These are phyloP conservation scores for Fagopyrum homotropicum DNA, from an alignment of 148 eudicot genomes.

Conservation along the genomic window DNA sequence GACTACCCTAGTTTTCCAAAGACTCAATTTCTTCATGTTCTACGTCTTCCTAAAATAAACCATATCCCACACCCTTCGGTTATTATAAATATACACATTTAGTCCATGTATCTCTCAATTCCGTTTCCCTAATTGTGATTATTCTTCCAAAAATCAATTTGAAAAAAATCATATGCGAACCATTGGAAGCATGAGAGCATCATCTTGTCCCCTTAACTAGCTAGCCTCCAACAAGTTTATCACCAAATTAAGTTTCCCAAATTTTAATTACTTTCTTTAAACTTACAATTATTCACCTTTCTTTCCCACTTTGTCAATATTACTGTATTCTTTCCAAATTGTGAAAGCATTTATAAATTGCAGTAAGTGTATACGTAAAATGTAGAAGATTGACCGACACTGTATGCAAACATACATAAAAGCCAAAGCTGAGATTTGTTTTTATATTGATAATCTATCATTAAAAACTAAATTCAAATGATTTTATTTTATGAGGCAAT, in stretches of 20 bases:
- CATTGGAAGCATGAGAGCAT: slow-evolving; percentile 8
- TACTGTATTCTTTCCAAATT: too few relatives aligned
- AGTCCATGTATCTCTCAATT: background rate
- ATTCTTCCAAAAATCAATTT: background rate
- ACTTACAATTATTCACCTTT: background rate
- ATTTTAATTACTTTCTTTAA: background rate
- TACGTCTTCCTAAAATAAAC: background rate
- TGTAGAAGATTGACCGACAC: background rate
- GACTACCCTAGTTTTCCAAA: background rate
- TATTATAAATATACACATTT: background rate
- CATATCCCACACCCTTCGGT: background rate
- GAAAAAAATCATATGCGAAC: background rate
- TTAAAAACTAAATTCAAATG: too few relatives aligned
- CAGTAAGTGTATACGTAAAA: too few relatives aligned
- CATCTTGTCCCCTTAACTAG: background rate
- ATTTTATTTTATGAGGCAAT: too few relatives aligned
- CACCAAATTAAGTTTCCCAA: too few relatives aligned
- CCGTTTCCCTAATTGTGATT: background rate
- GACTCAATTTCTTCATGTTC: background rate
- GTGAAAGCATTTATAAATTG: too few relatives aligned
- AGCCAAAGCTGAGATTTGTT: background rate
- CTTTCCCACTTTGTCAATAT: background rate
- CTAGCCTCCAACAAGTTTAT: background rate
- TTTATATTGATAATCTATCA: too few relatives aligned
- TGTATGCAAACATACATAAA: background rate